Evolutionary conservation across 2,329 filamentous ascomycete species (phyloP), one percentile per base, ranked within the genome.

Genomic region (Microsporum ferrugineum): DNA sequence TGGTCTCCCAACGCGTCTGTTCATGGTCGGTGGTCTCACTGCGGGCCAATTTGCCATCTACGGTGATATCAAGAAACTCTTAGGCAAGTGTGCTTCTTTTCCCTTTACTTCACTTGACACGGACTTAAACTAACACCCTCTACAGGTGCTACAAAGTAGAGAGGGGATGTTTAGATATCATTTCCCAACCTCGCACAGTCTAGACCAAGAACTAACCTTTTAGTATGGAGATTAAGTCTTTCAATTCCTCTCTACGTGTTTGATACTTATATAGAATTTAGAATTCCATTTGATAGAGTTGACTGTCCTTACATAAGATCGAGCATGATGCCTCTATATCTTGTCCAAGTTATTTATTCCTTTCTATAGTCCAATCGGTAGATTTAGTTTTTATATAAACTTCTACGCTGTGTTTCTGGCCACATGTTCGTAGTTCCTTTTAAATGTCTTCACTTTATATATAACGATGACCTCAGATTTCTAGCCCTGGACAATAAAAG

Each of bases 31-130:
- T 76, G 87, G 85, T 68, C 77, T 90, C 68, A 89, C 87, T 65
- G 86, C 86, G 65, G 86, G 87, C 74, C 89, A 94, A 79, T 94
- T 94, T 77, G 88, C 88, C 71, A 95, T 95, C 76, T 95, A 95
- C 73, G 82, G 63, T 63, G 80, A 83, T n/a, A 41, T 41, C 39
- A 41, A 41, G 14, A 41, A 41, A n/a, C 12, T 41, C 3, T 2
- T 41, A n/a, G 39, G 2, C 12, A 8, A 41, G 39, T 41, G 39
- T 41, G 39, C 14, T 41, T 41, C 17, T 23, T n/a, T 41, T 41
- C 39, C 14, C 2, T 41, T 41, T 41, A 12, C 3, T n/a, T 10
- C 39, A 41, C 1, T n/a, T 41, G 12, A 41, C 7, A 41, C 2
- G 3, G 14, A 41, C 10, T 1, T 41, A 41, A 41, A 41, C 39